Evolutionary conservation across 305 asterid genomes (phyloP).

Genomic region (Fraxinus angustifolia): DNA sequence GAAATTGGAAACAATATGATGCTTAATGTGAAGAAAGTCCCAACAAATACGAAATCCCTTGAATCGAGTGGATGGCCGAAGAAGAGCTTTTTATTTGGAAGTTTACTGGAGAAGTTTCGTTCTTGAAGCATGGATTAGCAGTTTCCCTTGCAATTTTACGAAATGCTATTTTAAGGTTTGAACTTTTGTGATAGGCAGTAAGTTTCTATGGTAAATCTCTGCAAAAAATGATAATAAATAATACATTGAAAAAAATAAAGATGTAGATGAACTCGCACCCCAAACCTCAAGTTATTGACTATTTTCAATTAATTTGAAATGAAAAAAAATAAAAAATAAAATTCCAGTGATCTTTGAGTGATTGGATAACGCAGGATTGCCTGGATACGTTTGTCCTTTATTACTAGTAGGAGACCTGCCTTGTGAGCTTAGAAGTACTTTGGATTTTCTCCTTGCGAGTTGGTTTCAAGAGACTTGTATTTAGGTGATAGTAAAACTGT

Average conservation of each 20-base stretch:
- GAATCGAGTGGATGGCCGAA: constrained; percentile 64
- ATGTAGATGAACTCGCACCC: not conserved
- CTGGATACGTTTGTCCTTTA: not conserved
- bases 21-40: constrained; percentile 70
- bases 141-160: not conserved
- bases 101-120: constrained; percentile 64
- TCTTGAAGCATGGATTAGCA: constrained; percentile 5
- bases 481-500: too few species aligned
- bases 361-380: not conserved
- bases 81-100: constrained; percentile 73
- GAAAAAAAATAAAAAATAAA: not conserved
- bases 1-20: constrained; percentile 80
- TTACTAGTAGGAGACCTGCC: not conserved
- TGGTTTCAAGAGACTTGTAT: not conserved
- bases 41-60: constrained; percentile 38
- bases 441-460: not conserved
- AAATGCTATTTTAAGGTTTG: not conserved
- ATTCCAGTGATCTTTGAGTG: not conserved
- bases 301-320: too few species aligned
- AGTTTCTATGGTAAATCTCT: not conserved
- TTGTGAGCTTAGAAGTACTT: not conserved
- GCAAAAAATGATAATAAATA: not conserved
- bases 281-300: not conserved
- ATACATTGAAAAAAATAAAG: not conserved
- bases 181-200: not conserved